Evolutionary conservation across 2,329 filamentous ascomycete genomes (phyloP).

Genomic region (Pestalotiopsis sp.): DNA sequence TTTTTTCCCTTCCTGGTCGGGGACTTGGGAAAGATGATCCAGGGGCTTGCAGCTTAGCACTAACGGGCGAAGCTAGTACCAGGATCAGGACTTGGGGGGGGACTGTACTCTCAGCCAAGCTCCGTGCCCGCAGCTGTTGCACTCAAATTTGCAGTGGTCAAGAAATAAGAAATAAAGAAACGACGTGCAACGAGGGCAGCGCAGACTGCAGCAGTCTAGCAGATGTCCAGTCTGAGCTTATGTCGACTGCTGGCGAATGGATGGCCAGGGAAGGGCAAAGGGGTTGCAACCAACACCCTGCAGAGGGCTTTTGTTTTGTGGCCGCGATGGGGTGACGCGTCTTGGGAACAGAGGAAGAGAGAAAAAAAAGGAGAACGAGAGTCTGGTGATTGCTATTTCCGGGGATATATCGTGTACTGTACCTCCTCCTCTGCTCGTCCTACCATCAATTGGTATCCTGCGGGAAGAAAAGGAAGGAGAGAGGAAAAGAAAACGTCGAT

Average conservation of each 20-base stretch:
- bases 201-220: background rate
- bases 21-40: slow-evolving; percentile 4
- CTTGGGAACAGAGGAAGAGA: background rate
- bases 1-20: background rate
- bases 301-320: background rate
- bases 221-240: background rate
- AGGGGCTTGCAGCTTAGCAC: slow-evolving; percentile 9
- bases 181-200: background rate
- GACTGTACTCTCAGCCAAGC: background rate
- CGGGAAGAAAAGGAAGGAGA: background rate
- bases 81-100: slow-evolving; percentile 1
- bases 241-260: background rate
- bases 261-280: background rate
- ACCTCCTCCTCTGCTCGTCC: background rate
- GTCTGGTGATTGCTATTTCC: background rate
- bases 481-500: background rate
- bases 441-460: background rate
- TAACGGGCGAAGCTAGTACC: slow-evolving; percentile 4
- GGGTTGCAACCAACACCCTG: background rate
- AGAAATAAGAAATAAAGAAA: background rate
- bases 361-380: background rate
- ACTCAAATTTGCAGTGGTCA: background rate
- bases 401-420: background rate
- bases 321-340: background rate
- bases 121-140: background rate